A percentile compares a stretch with the other conserved stretches of the same genome.
Conservation (phyloP, 1,284 basidiomycete species). For the Melanopsichium pennsylvanicum region DNA sequence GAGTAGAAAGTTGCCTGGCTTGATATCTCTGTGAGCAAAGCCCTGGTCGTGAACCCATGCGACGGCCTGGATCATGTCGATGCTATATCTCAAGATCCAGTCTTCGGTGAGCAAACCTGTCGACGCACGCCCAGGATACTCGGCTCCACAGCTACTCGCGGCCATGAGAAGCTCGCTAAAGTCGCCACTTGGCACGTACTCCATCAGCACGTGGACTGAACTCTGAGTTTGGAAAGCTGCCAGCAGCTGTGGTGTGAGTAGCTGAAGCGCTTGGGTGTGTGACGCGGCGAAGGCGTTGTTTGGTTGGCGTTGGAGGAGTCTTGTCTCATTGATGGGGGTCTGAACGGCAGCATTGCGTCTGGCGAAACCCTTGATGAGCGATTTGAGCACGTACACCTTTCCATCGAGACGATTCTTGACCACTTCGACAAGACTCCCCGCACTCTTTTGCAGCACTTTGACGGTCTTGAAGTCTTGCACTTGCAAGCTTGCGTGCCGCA, state of each 20-base stretch:
- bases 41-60: conserved; percentile 58
- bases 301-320: conserved; percentile 39
- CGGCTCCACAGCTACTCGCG: conserved; percentile 43
- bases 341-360: conserved; percentile 53
- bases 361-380: conserved; percentile 60
- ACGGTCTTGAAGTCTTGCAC: conserved; percentile 53
- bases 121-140: conserved; percentile 50
- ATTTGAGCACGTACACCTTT: conserved; percentile 62
- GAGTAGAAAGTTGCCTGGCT: conserved; percentile 63
- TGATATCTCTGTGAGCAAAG: conserved; percentile 64
- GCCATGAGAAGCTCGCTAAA: conserved; percentile 60
- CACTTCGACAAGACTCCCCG: conserved; percentile 58
- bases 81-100: conserved; percentile 55
- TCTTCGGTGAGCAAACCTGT: conserved; percentile 54
- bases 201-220: conserved; percentile 63
- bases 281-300: not conserved
- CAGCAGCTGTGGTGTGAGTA: conserved; percentile 51
- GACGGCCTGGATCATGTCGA: conserved; percentile 62
- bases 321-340: conserved; percentile 57
- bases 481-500: conserved; percentile 35
- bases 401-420: conserved; percentile 60
- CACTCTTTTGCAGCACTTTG: conserved; percentile 55
- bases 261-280: not conserved
- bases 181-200: conserved; percentile 63
- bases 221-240: conserved; percentile 60